Percentiles rank a stretch among this genome's conserved stretches.
phyloP scores from a whole-genome alignment of 2,329 filamentous ascomycete species.

The Alternaria sp. region DNA sequence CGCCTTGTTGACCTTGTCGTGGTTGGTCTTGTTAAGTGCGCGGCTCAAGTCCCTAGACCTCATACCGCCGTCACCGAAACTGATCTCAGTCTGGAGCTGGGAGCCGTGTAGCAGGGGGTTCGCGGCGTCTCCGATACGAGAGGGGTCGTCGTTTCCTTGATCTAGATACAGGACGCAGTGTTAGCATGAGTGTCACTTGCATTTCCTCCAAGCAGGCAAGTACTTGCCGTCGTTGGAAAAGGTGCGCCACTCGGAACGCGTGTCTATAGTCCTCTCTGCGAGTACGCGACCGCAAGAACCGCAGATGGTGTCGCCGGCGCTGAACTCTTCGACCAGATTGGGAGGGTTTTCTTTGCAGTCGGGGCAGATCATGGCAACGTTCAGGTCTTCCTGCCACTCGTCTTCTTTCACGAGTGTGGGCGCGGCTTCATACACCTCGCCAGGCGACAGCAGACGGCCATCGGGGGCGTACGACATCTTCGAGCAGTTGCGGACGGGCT shows the following conservation, averaged over 20 bases:
- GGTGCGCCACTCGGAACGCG: slow-evolving; percentile 96
- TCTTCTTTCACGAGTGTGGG: slow-evolving; percentile 42
- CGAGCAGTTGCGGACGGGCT: slow-evolving; percentile 4
- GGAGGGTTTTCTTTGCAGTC: slow-evolving; percentile 94
- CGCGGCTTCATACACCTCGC: slow-evolving; percentile 51
- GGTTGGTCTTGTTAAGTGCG: slow-evolving; percentile 79
- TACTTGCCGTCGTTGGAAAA: slow-evolving; percentile 83
- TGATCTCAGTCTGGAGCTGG: slow-evolving; percentile 87
- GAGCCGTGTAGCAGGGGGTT: slow-evolving; percentile 90
- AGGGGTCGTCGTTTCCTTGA: slow-evolving; percentile 93
- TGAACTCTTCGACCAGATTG: slow-evolving; percentile 90
- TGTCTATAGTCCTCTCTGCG: slow-evolving; percentile 90
- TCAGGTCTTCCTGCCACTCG: slow-evolving; percentile 82
- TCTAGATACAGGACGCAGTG: slow-evolving; percentile 47
- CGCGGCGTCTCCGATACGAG: slow-evolving; percentile 92
- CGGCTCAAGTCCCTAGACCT: slow-evolving; percentile 78
- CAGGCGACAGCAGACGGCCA: slow-evolving; percentile 51
- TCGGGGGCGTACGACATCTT: slow-evolving; percentile 44
- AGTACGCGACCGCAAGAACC: slow-evolving; percentile 90
- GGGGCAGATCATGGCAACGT: slow-evolving; percentile 80
- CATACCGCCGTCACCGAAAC: slow-evolving; percentile 76
- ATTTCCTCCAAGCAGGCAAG: not conserved
- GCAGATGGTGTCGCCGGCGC: slow-evolving; percentile 90
- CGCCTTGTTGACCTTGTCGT: slow-evolving; percentile 82
- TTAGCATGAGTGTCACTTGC: not conserved